Evolutionary conservation across 768 basidiomycete genomes (phyloP).

Genomic region (Galerina marginata): DNA sequence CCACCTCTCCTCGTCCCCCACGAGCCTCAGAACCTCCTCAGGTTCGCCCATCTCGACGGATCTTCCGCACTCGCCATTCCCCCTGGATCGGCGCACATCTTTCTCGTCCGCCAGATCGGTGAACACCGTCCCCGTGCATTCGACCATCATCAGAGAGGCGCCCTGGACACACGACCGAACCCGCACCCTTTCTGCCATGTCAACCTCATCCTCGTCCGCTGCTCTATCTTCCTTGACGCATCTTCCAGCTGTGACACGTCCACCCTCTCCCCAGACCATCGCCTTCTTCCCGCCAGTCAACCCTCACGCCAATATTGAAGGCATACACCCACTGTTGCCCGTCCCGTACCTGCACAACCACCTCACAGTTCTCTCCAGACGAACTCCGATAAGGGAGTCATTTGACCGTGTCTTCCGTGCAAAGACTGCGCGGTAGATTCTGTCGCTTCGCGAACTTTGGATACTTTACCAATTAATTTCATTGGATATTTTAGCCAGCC

Average conservation of each 20-base stretch:
- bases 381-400: constrained; percentile 71
- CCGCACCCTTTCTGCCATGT: constrained; percentile 64
- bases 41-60: constrained; percentile 31
- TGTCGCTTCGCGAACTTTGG: not conserved
- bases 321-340: constrained; percentile 73
- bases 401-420: constrained; percentile 70
- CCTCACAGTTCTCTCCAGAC: constrained; percentile 67
- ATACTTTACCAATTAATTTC: not conserved
- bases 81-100: constrained; percentile 44
- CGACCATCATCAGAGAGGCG: constrained; percentile 22
- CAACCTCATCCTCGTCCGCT: constrained; percentile 56
- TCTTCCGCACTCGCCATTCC: constrained; percentile 33
- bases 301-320: constrained; percentile 57
- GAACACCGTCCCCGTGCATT: constrained; percentile 24
- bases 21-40: constrained; percentile 33
- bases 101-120: constrained; percentile 39
- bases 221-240: constrained; percentile 63
- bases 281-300: constrained; percentile 71
- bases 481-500: too few relatives aligned
- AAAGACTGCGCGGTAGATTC: constrained; percentile 41
- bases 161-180: constrained; percentile 31
- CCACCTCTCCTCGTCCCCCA: constrained; percentile 39
- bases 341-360: constrained; percentile 75
- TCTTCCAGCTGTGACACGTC: constrained; percentile 53
- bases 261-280: constrained; percentile 53